Evolutionary conservation across 139 green algal genomes (phyloP).

Genomic region (Marvania coccoides): DNA sequence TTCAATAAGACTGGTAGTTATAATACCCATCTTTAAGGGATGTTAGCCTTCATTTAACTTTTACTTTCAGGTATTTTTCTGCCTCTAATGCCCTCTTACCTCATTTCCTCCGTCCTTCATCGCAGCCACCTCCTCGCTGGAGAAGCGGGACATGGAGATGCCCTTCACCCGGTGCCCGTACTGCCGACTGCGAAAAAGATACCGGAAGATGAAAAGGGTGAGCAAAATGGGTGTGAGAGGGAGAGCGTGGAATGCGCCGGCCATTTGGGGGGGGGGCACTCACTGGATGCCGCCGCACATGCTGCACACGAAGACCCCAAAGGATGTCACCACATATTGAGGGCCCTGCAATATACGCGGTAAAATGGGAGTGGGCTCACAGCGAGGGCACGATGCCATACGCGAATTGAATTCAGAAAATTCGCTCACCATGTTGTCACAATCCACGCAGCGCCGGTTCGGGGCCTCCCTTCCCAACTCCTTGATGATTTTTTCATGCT

Average conservation of each 20-base stretch:
- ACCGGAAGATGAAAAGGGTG: neutral
- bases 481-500: slow-evolving; percentile 29
- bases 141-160: slow-evolving; percentile 69
- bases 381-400: neutral
- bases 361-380: neutral
- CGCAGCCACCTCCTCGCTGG: slow-evolving; percentile 54
- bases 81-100: slow-evolving; percentile 32
- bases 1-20: too few relatives aligned
- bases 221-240: neutral
- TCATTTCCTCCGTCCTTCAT: slow-evolving; percentile 61
- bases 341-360: slow-evolving; percentile 44
- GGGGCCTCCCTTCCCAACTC: slow-evolving; percentile 20
- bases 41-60: neutral
- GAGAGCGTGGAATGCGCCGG: neutral
- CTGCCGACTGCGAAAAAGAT: slow-evolving; percentile 52
- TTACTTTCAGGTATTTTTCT: neutral
- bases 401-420: neutral
- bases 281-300: slow-evolving; percentile 71
- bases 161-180: slow-evolving; percentile 74
- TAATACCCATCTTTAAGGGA: too few relatives aligned
- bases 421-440: slow-evolving; percentile 31
- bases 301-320: slow-evolving; percentile 72
- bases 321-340: slow-evolving; percentile 65
- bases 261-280: slow-evolving; percentile 26
- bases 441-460: slow-evolving; percentile 54